A percentile compares a stretch with the other conserved stretches of the same genome.
These are phyloP conservation scores for Hyphopichia pseudoburtonii DNA, from an alignment of 1,139 yeast genomes.

Conservation along the genomic window DNA sequence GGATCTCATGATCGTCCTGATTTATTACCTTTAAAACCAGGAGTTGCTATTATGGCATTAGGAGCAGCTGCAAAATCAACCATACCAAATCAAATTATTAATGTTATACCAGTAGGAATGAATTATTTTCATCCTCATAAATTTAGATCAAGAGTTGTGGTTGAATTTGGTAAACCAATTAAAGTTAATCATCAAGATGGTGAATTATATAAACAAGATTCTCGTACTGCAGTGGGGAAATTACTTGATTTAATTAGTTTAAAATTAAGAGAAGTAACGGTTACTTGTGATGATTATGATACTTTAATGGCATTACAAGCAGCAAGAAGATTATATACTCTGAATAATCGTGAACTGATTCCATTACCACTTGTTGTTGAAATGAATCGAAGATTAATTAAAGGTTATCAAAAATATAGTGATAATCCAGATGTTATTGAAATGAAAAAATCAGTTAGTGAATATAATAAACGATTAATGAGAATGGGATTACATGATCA, in stretches of 20 bases:
- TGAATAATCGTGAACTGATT: slow-evolving; percentile 30
- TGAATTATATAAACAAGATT: slow-evolving; percentile 18
- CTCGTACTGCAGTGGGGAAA: slow-evolving; percentile 17
- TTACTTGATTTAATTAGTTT: slow-evolving; percentile 25
- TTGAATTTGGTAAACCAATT: slow-evolving; percentile 48
- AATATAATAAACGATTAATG: slow-evolving; percentile 34
- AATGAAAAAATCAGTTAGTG: slow-evolving; percentile 33
- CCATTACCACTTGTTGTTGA: slow-evolving; percentile 48
- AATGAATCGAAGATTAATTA: slow-evolving; percentile 43
- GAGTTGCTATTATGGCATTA: slow-evolving; percentile 51
- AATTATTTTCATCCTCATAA: slow-evolving; percentile 48
- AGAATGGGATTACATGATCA: slow-evolving; percentile 45
- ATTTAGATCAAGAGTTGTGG: slow-evolving; percentile 47
- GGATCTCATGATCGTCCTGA: slow-evolving; percentile 44
- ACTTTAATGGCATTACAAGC: slow-evolving; percentile 36
- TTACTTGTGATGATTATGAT: slow-evolving; percentile 33
- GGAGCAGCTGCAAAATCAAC: slow-evolving; percentile 40
- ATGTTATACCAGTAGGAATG: slow-evolving; percentile 47
- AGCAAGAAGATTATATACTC: slow-evolving; percentile 41
- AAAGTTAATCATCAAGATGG: slow-evolving; percentile 33
- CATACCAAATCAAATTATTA: slow-evolving; percentile 33
- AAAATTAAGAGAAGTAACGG: slow-evolving; percentile 32
- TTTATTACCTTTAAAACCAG: slow-evolving; percentile 44
- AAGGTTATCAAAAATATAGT: slow-evolving; percentile 39
- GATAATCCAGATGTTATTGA: slow-evolving; percentile 35